phyloP scores from a whole-genome alignment of 139 green algal genomes.

The Micromonas commoda region DNA sequence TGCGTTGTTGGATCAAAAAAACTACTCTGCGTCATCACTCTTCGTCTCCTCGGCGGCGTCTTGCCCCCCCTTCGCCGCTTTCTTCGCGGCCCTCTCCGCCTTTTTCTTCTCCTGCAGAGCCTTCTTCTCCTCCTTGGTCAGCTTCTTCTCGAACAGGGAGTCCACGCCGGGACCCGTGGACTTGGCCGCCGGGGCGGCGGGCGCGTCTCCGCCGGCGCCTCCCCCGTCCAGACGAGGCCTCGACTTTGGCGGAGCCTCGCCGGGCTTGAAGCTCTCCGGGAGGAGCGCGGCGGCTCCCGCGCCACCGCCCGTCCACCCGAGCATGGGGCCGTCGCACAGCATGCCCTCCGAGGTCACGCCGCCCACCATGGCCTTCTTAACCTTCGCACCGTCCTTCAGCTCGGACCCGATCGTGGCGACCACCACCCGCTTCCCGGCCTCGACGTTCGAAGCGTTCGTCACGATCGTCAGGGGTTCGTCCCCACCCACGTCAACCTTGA shows the following conservation, averaged over 20 bases:
- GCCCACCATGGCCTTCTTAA: constrained; percentile 17
- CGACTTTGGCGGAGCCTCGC: not conserved
- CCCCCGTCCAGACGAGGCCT: not conserved
- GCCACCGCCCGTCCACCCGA: constrained; percentile 15
- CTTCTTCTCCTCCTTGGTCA: constrained; percentile 25
- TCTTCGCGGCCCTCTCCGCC: not conserved
- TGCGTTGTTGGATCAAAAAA: not conserved
- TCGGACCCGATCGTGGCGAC: not conserved
- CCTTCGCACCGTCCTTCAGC: not conserved
- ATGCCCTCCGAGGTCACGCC: constrained; percentile 19
- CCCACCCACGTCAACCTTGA: constrained; percentile 21
- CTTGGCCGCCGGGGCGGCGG: not conserved
- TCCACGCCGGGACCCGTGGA: not conserved
- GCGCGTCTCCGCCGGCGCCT: not conserved
- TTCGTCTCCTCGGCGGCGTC: not conserved
- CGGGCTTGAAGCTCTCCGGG: not conserved
- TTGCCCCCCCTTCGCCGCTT: constrained; percentile 1
- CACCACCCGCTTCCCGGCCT: not conserved
- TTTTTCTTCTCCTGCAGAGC: constrained; percentile 11
- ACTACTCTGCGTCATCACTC: not conserved
- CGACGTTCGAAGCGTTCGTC: constrained; percentile 31
- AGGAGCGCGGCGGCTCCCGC: constrained; percentile 18
- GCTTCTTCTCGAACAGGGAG: not conserved
- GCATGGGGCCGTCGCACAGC: constrained; percentile 23
- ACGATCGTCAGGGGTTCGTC: constrained; percentile 15